These are phyloP conservation scores for Entomortierella parvispora DNA, from an alignment of 192 early-diverging fungal genomes.

Conservation along the genomic window DNA sequence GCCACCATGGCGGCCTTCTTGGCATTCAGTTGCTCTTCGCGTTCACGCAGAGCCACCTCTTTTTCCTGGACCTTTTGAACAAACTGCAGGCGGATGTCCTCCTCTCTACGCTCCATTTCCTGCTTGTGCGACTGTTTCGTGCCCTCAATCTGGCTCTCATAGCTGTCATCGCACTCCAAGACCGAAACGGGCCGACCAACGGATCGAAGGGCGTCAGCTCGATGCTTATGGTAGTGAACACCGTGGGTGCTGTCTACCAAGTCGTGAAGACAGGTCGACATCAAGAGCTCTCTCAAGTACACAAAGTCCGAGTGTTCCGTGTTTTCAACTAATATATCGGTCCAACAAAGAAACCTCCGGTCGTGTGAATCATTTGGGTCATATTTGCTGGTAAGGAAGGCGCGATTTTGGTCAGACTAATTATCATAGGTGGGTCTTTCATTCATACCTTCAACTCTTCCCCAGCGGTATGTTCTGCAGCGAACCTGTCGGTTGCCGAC, in stretches of 20 bases:
- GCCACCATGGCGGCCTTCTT: slow-evolving; percentile 27
- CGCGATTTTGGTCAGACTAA: too few relatives aligned
- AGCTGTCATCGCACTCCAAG: slow-evolving; percentile 82
- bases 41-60: slow-evolving; percentile 49
- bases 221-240: slow-evolving; percentile 78
- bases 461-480: slow-evolving; percentile 81
- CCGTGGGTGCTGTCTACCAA: slow-evolving; percentile 81
- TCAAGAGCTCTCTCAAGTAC: slow-evolving; percentile 71
- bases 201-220: slow-evolving; percentile 69
- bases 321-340: slow-evolving; percentile 71
- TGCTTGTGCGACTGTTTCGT: slow-evolving; percentile 63
- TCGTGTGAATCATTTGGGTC: too few relatives aligned
- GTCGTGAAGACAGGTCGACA: slow-evolving; percentile 75
- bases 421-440: too few relatives aligned
- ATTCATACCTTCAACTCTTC: slow-evolving; percentile 78
- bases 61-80: slow-evolving; percentile 55
- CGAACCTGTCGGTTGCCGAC: slow-evolving; percentile 69
- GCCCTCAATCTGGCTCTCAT: slow-evolving; percentile 73
- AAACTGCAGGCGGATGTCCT: slow-evolving; percentile 71
- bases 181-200: slow-evolving; percentile 79
- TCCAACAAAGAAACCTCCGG: too few relatives aligned
- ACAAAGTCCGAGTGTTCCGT: slow-evolving; percentile 80
- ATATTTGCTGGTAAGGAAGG: too few relatives aligned
- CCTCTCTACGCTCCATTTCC: slow-evolving; percentile 79
- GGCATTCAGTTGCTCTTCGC: slow-evolving; percentile 46